phyloP scores from a whole-genome alignment of 2,329 filamentous ascomycete genomes.

The Sclerotinia trifoliorum region DNA sequence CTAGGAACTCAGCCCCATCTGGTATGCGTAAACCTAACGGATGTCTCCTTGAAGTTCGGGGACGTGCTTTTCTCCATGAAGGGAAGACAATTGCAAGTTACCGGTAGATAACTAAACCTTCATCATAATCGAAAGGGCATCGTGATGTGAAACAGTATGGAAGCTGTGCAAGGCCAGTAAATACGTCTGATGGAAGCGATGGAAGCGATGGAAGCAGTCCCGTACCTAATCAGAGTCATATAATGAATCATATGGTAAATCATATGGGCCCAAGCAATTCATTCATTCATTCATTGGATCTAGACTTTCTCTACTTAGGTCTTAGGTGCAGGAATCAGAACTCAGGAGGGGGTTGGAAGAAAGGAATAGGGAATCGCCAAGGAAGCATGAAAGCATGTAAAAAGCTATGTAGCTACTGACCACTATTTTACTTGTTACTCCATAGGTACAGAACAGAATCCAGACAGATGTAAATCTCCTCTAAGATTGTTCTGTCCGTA shows the following conservation, averaged over 20 bases:
- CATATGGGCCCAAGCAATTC: background rate
- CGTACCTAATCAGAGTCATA: conserved; percentile 3
- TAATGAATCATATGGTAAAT: background rate
- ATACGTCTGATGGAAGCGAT: background rate
- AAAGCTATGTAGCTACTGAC: background rate
- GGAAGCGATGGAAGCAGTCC: background rate
- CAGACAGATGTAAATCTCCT: background rate
- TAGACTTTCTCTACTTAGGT: conserved; percentile 4
- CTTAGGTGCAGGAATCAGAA: background rate
- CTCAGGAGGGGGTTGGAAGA: background rate
- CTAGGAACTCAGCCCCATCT: conserved; percentile 23
- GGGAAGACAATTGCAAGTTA: conserved; percentile 1
- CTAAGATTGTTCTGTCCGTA: background rate
- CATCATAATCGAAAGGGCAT: background rate
- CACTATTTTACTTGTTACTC: background rate
- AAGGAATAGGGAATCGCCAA: background rate
- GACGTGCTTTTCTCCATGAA: conserved; percentile 2
- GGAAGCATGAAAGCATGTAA: background rate
- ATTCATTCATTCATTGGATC: background rate
- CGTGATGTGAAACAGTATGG: background rate
- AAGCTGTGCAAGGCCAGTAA: background rate
- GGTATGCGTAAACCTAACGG: conserved; percentile 18
- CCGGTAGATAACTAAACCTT: background rate
- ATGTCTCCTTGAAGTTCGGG: conserved; percentile 20
- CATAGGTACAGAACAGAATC: background rate